Percentiles rank a stretch among this genome's conserved stretches.
Evolutionary conservation across 2,329 filamentous ascomycete species (phyloP).

Genomic region (Fusarium anthophilum): DNA sequence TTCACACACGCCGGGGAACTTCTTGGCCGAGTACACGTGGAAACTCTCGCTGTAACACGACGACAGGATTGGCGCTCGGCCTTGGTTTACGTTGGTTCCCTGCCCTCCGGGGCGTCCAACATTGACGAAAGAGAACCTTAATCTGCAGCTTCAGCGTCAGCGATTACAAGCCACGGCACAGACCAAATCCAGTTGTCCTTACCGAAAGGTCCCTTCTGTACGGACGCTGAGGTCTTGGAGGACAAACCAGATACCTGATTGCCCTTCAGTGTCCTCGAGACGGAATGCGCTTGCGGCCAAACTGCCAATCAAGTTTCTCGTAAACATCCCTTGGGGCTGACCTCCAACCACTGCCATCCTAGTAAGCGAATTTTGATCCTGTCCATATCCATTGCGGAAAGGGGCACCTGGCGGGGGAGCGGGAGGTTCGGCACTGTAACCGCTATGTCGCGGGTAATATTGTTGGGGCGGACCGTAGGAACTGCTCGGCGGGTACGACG

Average conservation of each 20-base stretch:
- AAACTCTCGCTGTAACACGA: constrained; percentile 89
- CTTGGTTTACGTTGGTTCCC: constrained; percentile 69
- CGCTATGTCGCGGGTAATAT: constrained; percentile 48
- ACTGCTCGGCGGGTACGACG: constrained; percentile 45
- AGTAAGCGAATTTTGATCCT: constrained; percentile 45
- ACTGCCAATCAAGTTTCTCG: constrained; percentile 92
- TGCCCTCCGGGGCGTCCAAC: constrained; percentile 66
- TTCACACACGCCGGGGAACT: constrained; percentile 97
- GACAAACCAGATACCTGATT: constrained; percentile 95
- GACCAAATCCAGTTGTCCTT: constrained; percentile 39
- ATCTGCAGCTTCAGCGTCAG: constrained; percentile 50
- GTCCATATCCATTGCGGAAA: constrained; percentile 45
- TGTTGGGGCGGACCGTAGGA: constrained; percentile 51
- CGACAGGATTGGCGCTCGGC: constrained; percentile 82
- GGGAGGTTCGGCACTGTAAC: constrained; percentile 43
- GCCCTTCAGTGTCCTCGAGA: constrained; percentile 79
- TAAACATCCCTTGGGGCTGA: constrained; percentile 85
- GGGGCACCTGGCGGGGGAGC: constrained; percentile 41
- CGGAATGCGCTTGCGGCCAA: constrained; percentile 88
- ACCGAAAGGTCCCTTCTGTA: constrained; percentile 92
- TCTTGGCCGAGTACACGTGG: constrained; percentile 96
- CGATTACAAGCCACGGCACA: not conserved
- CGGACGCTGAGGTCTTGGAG: constrained; percentile 94
- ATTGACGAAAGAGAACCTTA: constrained; percentile 82
- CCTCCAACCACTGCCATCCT: constrained; percentile 52